Evolutionary conservation across 73 alveolate genomes (phyloP).

Genomic region (Paramecium sexaurelia): DNA sequence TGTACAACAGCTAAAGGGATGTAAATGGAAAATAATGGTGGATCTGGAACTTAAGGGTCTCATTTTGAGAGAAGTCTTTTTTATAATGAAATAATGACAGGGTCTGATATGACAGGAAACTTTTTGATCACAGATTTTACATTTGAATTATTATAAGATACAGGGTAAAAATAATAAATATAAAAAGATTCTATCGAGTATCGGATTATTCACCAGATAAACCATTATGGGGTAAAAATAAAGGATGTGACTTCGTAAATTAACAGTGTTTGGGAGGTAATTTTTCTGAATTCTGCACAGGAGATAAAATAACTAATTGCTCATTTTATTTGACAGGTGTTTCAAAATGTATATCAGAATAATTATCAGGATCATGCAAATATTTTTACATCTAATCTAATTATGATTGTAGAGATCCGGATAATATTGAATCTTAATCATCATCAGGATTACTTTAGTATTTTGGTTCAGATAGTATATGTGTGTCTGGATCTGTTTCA

Average conservation of each 20-base stretch:
- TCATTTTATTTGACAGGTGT: neutral
- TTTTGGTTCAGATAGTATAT: conserved; percentile 38
- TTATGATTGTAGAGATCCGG: conserved; percentile 31
- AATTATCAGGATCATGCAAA: neutral
- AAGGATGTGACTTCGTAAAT: neutral
- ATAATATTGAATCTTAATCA: neutral
- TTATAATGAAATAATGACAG: conserved; percentile 59
- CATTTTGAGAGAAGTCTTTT: conserved; percentile 49
- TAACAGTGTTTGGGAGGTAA: neutral
- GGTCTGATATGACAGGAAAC: conserved; percentile 25
- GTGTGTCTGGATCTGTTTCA: neutral
- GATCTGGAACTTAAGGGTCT: neutral
- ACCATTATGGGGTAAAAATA: conserved; percentile 33
- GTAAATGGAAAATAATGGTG: conserved; percentile 25
- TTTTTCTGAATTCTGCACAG: neutral
- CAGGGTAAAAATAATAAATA: neutral
- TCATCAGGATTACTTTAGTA: neutral
- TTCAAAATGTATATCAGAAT: neutral
- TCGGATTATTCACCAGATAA: neutral
- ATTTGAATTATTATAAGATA: neutral
- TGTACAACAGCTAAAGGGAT: neutral
- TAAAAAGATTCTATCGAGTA: neutral
- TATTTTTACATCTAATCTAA: neutral
- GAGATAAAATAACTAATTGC: neutral
- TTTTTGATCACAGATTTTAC: neutral